These are phyloP conservation scores for Pyracantha coccinea DNA, from an alignment of 331 rosid species.

Conservation along the genomic window DNA sequence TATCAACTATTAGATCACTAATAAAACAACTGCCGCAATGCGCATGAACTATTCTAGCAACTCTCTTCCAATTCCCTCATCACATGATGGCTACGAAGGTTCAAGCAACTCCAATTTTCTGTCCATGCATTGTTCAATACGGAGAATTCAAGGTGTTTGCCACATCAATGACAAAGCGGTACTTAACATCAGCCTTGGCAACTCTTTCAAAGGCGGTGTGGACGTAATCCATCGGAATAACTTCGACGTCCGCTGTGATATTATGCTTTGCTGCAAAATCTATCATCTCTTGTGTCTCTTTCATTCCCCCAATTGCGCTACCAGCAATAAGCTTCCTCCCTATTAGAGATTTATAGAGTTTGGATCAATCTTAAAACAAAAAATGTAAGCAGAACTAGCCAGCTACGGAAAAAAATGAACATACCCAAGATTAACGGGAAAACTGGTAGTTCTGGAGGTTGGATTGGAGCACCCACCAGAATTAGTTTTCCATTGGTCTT, in stretches of 20 bases:
- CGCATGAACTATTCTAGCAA: no score
- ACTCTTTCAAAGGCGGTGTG: slow-evolving; percentile 16
- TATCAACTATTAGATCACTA: no score
- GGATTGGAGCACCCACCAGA: neutral
- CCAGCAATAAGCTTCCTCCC: slow-evolving; percentile 32
- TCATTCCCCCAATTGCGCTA: slow-evolving; percentile 9
- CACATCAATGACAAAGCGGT: slow-evolving; percentile 38
- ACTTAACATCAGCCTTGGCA: slow-evolving; percentile 20
- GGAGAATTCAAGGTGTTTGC: slow-evolving; percentile 15
- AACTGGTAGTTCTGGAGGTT: slow-evolving; percentile 2
- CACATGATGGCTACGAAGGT: no score
- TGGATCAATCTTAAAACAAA: no score
- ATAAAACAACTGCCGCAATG: no score
- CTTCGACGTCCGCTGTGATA: slow-evolving; percentile 24
- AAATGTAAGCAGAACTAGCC: no score
- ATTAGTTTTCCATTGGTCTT: slow-evolving; percentile 8
- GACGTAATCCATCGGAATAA: slow-evolving; percentile 23
- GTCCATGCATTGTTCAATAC: neutral
- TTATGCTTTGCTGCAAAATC: slow-evolving; percentile 27
- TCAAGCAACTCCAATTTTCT: neutral
- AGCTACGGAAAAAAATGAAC: neutral
- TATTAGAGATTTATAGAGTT: neutral
- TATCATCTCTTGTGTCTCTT: slow-evolving; percentile 9
- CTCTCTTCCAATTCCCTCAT: no score
- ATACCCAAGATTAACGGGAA: neutral